Percentiles rank a stretch among this genome's conserved stretches.
Conservation (phyloP, 2,329 filamentous ascomycete species). For the Trichoderma harzianum region DNA sequence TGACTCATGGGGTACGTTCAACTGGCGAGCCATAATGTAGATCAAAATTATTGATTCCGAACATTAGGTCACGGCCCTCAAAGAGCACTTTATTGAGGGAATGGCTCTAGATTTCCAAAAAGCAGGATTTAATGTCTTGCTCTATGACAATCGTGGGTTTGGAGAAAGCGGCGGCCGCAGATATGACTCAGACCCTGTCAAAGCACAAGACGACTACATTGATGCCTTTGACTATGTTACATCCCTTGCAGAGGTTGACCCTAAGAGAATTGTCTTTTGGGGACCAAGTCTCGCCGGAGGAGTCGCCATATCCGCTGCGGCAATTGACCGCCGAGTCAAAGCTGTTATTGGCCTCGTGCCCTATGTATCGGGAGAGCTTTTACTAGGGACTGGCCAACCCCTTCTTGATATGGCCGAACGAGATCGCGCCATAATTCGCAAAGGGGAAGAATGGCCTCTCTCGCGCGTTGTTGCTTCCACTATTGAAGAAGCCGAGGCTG, state of each 20-base stretch:
- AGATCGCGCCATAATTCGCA: slow-evolving; percentile 7
- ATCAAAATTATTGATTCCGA: not conserved
- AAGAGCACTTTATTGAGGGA: slow-evolving; percentile 17
- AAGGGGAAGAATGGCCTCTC: not conserved
- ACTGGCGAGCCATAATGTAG: not conserved
- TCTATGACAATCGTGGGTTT: slow-evolving; percentile 22
- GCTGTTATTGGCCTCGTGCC: slow-evolving; percentile 19
- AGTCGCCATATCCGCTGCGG: slow-evolving; percentile 16
- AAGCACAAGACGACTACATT: slow-evolving; percentile 19
- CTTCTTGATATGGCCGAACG: not conserved
- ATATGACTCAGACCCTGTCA: slow-evolving; percentile 18
- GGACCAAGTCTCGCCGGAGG: slow-evolving; percentile 21
- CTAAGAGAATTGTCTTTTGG: slow-evolving; percentile 19
- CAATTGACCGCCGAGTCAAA: slow-evolving; percentile 20
- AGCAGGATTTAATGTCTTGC: slow-evolving; percentile 16
- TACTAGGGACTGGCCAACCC: not conserved
- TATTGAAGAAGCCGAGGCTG: slow-evolving; percentile 2
- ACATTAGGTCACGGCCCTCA: slow-evolving; percentile 2
- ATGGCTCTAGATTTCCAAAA: slow-evolving; percentile 19
- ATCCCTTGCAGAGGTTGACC: slow-evolving; percentile 20
- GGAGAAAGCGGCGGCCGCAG: slow-evolving; percentile 22
- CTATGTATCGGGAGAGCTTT: slow-evolving; percentile 19
- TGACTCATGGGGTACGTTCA: slow-evolving; percentile 12
- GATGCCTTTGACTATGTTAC: slow-evolving; percentile 22
- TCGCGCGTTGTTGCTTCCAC: not conserved